These are phyloP conservation scores for Castanospermum australe DNA, from an alignment of 306 rosid species.

Conservation along the genomic window DNA sequence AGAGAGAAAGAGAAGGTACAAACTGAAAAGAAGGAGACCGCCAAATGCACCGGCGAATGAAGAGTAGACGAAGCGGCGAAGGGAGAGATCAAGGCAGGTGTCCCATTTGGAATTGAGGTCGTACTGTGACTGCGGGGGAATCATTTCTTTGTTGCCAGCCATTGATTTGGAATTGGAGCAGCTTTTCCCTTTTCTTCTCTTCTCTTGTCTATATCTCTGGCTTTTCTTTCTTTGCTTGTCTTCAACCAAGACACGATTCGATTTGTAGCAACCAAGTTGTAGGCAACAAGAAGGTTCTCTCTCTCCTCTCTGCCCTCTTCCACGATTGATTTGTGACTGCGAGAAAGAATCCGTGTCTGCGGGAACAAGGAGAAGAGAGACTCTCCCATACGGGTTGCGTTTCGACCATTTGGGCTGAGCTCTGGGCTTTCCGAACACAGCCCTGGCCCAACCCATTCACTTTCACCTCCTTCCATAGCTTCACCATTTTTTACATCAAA, in stretches of 20 bases:
- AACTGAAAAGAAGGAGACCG: constrained; percentile 44
- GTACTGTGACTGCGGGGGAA: neutral
- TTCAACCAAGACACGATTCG: too few species aligned
- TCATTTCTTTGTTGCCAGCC: constrained; percentile 24
- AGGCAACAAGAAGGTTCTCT: too few species aligned
- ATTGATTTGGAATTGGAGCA: neutral
- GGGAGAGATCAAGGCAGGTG: constrained; percentile 42
- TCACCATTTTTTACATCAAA: too few species aligned
- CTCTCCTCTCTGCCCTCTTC: too few species aligned
- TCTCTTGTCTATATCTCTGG: neutral
- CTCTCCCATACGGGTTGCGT: too few species aligned
- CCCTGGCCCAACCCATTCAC: neutral
- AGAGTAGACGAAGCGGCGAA: constrained; percentile 44
- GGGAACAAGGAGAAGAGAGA: too few species aligned
- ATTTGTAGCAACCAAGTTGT: too few species aligned
- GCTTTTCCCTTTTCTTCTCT: neutral
- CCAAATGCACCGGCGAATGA: constrained; percentile 37
- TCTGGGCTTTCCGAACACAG: neutral
- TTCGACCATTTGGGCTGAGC: too few species aligned
- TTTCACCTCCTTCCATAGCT: too few species aligned
- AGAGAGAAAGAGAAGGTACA: neutral
- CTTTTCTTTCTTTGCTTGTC: neutral
- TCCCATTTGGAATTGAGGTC: constrained; percentile 44
- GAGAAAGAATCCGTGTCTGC: too few species aligned
- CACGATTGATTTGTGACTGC: too few species aligned